Evolutionary conservation across 768 basidiomycete genomes (phyloP).

Genomic region (Mycena galericulata): DNA sequence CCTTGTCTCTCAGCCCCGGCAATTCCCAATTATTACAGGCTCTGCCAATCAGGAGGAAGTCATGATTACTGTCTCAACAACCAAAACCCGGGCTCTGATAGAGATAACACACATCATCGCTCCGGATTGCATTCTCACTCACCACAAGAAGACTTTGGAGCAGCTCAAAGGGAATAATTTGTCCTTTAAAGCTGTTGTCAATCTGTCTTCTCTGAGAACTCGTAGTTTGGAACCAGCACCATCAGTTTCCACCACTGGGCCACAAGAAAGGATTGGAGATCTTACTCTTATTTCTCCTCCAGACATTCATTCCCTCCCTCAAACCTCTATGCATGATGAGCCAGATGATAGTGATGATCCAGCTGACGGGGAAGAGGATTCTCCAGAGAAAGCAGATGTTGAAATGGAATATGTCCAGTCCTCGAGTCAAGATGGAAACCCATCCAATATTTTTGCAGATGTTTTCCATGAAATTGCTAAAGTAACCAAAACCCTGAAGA

Average conservation of each 20-base stretch:
- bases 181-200: constrained; percentile 30
- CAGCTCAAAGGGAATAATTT: constrained; percentile 10
- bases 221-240: neutral
- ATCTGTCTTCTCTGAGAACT: constrained; percentile 17
- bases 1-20: constrained; percentile 24
- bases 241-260: neutral
- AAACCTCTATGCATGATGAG: neutral
- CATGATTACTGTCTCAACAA: constrained; percentile 19
- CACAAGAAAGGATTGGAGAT: neutral
- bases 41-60: no score
- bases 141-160: constrained; percentile 21
- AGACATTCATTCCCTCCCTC: neutral
- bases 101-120: constrained; percentile 29
- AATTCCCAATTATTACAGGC: neutral
- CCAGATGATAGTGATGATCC: no score
- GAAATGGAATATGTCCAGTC: constrained; percentile 6
- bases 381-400: neutral
- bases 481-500: constrained; percentile 12
- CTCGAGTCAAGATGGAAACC: constrained; percentile 1
- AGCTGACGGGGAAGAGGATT: no score
- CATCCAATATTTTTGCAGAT: constrained; percentile 18
- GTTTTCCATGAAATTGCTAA: constrained; percentile 27
- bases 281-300: neutral
- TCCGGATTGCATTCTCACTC: constrained; percentile 27
- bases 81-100: constrained; percentile 31